These are phyloP conservation scores for Lepidopterella palustris DNA, from an alignment of 495 filamentous ascomycete genomes.

Conservation along the genomic window DNA sequence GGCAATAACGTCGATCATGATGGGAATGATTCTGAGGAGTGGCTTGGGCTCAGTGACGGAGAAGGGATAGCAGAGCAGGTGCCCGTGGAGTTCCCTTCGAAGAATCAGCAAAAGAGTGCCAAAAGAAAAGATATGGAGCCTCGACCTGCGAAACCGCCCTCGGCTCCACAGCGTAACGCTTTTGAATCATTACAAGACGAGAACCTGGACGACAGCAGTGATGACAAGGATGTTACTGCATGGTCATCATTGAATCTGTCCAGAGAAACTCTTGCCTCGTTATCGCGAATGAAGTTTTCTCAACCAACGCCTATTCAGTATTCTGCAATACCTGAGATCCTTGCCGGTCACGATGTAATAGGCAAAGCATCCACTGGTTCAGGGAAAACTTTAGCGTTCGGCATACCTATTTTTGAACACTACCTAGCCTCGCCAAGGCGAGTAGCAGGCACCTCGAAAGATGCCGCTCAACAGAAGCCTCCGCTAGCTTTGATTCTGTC, in stretches of 20 bases:
- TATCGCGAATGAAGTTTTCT: slow-evolving; percentile 69
- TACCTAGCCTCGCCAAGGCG: slow-evolving; percentile 44
- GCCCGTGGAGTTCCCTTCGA: background rate
- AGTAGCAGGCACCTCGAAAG: slow-evolving; percentile 30
- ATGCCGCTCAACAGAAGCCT: slow-evolving; percentile 36
- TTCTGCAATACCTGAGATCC: slow-evolving; percentile 69
- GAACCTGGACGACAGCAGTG: slow-evolving; percentile 16
- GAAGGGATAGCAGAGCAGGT: background rate
- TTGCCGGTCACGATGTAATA: slow-evolving; percentile 66
- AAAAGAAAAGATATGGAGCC: no score
- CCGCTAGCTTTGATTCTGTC: slow-evolving; percentile 86
- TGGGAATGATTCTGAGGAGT: slow-evolving; percentile 41
- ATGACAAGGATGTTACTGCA: slow-evolving; percentile 55
- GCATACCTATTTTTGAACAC: slow-evolving; percentile 66
- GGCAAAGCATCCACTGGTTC: slow-evolving; percentile 79
- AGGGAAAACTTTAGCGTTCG: slow-evolving; percentile 78
- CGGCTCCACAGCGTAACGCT: no score
- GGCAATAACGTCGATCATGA: background rate
- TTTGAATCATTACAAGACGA: slow-evolving; percentile 28
- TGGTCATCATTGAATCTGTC: slow-evolving; percentile 72
- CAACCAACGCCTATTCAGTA: slow-evolving; percentile 77
- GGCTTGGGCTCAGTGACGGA: slow-evolving; percentile 50
- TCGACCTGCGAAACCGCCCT: no score
- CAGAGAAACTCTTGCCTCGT: slow-evolving; percentile 56
- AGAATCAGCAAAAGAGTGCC: slow-evolving; percentile 3